phyloP scores from a whole-genome alignment of 1,139 yeast species.

The Casaregolazyma suthepensis region DNA sequence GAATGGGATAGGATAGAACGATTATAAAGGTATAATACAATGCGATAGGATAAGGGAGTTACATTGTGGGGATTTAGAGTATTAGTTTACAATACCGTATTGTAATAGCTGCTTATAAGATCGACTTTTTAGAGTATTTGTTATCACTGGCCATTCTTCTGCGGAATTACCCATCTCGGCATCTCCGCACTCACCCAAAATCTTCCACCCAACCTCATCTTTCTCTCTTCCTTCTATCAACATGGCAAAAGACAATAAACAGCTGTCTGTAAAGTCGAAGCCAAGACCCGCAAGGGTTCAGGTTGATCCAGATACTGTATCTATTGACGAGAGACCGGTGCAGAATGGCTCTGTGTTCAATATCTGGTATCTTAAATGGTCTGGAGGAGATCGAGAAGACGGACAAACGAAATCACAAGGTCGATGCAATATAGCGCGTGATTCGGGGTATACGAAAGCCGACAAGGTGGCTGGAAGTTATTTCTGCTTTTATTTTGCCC shows the following conservation, averaged over 20 bases:
- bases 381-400: constrained; percentile 38
- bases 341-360: constrained; percentile 80
- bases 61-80: no score
- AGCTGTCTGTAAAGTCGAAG: constrained; percentile 7
- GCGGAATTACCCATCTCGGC: not conserved
- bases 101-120: no score
- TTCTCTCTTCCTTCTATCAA: not conserved
- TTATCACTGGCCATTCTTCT: no score
- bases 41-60: not conserved
- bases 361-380: constrained; percentile 85
- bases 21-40: not conserved
- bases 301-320: constrained; percentile 57
- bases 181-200: not conserved
- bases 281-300: constrained; percentile 59
- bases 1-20: not conserved
- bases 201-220: not conserved
- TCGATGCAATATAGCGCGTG: constrained; percentile 54
- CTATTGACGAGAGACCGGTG: constrained; percentile 62
- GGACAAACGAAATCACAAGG: constrained; percentile 42
- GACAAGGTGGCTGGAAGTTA: constrained; percentile 42
- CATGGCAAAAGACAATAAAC: not conserved
- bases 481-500: constrained; percentile 79
- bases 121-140: no score
- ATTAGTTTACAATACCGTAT: no score
- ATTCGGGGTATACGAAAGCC: constrained; percentile 74